Percentiles rank a stretch among this genome's conserved stretches.
Conservation (phyloP, 2,329 filamentous ascomycete genomes). For the Aspergillus sp. region DNA sequence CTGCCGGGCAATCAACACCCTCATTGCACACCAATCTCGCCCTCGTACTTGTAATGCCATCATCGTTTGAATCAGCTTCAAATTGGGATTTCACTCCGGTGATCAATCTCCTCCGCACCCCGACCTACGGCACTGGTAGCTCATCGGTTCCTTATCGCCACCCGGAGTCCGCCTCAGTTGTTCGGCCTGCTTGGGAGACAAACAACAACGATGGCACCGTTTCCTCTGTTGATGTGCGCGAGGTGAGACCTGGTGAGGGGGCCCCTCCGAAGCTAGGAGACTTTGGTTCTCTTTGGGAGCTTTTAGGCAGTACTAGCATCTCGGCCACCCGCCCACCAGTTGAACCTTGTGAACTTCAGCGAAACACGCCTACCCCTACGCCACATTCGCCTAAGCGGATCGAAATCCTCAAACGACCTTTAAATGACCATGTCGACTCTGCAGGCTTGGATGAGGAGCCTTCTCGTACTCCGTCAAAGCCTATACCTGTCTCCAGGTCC, state of each 20-base stretch:
- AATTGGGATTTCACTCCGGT: constrained; percentile 51
- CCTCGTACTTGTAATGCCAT: constrained; percentile 31
- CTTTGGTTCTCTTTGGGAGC: constrained; percentile 46
- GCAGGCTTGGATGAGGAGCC: constrained; percentile 1
- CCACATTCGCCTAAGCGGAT: constrained; percentile 12
- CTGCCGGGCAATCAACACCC: neutral
- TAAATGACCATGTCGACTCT: neutral
- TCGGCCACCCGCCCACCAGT: constrained; percentile 11
- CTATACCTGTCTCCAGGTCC: constrained; percentile 9
- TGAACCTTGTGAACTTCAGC: constrained; percentile 2
- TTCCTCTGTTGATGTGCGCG: neutral
- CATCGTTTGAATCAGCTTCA: constrained; percentile 28
- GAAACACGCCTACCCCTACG: constrained; percentile 2
- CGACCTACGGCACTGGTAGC: constrained; percentile 23
- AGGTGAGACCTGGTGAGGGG: constrained; percentile 6
- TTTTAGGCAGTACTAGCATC: constrained; percentile 31
- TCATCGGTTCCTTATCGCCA: constrained; percentile 14
- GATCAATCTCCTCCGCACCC: constrained; percentile 46
- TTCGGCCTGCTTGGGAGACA: constrained; percentile 9
- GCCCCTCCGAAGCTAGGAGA: constrained; percentile 41
- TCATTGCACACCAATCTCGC: neutral
- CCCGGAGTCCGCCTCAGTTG: constrained; percentile 13
- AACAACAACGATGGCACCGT: constrained; percentile 13
- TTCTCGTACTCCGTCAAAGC: constrained; percentile 8
- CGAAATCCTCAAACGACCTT: constrained; percentile 25